Percentiles rank a stretch among this genome's conserved stretches.
Evolutionary conservation across 257 asterid genomes (phyloP).

Genomic region (Solanum ossicruentum): DNA sequence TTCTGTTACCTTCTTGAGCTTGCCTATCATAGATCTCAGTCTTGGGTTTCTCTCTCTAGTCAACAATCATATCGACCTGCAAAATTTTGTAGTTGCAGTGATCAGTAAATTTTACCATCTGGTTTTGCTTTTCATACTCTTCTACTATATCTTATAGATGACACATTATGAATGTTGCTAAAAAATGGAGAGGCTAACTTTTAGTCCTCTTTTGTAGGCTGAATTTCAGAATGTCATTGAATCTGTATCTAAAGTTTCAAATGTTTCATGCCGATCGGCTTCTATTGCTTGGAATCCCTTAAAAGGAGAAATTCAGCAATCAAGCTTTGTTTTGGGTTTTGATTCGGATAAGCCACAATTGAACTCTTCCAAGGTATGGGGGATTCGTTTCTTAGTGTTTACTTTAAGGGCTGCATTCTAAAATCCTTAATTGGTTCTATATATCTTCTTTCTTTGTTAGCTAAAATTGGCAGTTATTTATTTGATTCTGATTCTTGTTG

Average conservation of each 20-base stretch:
- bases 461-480: not conserved
- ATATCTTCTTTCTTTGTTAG: not conserved
- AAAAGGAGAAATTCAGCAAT: conserved; percentile 45
- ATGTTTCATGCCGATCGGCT: conserved; percentile 54
- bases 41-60: not conserved
- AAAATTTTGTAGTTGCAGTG: not conserved
- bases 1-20: not conserved
- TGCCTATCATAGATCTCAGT: not conserved
- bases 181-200: not conserved
- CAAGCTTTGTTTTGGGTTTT: conserved; percentile 81
- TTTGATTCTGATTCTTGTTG: not conserved
- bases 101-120: not conserved
- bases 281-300: conserved; percentile 89
- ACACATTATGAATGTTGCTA: not conserved
- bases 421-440: not conserved
- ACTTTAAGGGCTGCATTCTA: not conserved
- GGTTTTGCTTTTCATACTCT: not conserved
- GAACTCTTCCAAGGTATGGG: conserved; percentile 72
- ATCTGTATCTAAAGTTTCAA: conserved; percentile 56
- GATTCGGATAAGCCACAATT: conserved; percentile 49
- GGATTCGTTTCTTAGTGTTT: not conserved
- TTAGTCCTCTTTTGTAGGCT: conserved; percentile 35
- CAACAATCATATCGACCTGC: not conserved
- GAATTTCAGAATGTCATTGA: conserved; percentile 76
- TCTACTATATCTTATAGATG: not conserved